phyloP scores from a whole-genome alignment of 1,284 basidiomycete species.

The Cystobasidium sp. region DNA sequence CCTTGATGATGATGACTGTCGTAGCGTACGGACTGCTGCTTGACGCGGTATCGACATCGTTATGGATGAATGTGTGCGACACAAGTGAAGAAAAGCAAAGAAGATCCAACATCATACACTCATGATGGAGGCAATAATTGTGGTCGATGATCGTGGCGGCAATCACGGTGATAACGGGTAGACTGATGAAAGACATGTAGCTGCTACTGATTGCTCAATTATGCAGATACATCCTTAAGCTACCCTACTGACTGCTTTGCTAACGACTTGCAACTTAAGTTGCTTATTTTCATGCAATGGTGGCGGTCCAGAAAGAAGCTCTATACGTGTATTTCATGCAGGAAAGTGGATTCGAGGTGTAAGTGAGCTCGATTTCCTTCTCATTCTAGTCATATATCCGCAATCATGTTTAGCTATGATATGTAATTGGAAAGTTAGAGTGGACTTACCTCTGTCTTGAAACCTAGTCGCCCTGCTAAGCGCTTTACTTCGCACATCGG shows the following conservation, averaged over 20 bases:
- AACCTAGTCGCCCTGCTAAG: slow-evolving; percentile 76
- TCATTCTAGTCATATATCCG: slow-evolving; percentile 68
- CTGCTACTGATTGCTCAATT: no score
- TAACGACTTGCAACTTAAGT: neutral
- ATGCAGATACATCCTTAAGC: no score
- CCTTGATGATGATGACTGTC: neutral
- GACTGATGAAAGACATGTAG: neutral
- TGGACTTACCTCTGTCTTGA: slow-evolving; percentile 72
- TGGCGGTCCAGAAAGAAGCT: slow-evolving; percentile 57
- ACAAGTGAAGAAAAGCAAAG: neutral
- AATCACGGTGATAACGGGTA: neutral
- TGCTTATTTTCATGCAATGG: neutral
- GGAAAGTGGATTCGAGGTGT: slow-evolving; percentile 78
- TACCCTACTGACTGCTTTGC: neutral
- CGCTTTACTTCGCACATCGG: slow-evolving; percentile 84
- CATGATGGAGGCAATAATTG: neutral
- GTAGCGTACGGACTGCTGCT: slow-evolving; percentile 1
- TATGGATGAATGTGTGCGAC: neutral
- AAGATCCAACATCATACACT: neutral
- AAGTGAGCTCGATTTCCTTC: slow-evolving; percentile 73
- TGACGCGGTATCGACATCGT: neutral
- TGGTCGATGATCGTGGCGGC: neutral
- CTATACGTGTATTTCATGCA: slow-evolving; percentile 91
- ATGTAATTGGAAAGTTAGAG: slow-evolving; percentile 35
- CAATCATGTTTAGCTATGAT: neutral